phyloP scores from a whole-genome alignment of 495 filamentous ascomycete species.

The Aspergillus conjunctus region DNA sequence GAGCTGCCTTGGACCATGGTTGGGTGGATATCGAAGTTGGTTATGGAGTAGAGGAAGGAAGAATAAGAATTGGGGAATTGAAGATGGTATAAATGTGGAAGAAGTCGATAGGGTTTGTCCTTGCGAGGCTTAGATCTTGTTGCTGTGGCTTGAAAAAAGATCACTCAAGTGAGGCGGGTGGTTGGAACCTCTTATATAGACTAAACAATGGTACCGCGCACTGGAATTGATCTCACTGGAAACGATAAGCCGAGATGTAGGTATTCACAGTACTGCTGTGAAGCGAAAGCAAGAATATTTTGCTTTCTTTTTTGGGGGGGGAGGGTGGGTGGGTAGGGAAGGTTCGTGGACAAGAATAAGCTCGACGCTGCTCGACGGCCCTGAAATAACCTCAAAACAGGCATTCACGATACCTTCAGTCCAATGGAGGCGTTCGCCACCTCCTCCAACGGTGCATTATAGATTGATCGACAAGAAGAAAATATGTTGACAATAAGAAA shows the following conservation, averaged over 20 bases:
- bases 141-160: constrained; percentile 3
- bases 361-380: too few species aligned
- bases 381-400: neutral
- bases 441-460: neutral
- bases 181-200: constrained; percentile 2
- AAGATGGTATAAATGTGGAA: neutral
- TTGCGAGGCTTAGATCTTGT: neutral
- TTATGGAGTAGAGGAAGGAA: neutral
- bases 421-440: neutral
- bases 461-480: constrained; percentile 9
- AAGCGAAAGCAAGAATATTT: neutral
- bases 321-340: too few species aligned
- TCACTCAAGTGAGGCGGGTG: neutral
- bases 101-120: neutral
- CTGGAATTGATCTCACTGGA: neutral
- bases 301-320: neutral
- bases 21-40: neutral
- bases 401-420: neutral
- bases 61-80: neutral
- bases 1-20: constrained; percentile 31
- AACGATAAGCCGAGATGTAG: neutral
- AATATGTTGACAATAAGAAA: neutral
- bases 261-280: neutral
- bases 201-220: neutral
- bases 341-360: too few species aligned